Evolutionary conservation across 768 basidiomycete genomes (phyloP).

Genomic region (Tulasnella calospora): DNA sequence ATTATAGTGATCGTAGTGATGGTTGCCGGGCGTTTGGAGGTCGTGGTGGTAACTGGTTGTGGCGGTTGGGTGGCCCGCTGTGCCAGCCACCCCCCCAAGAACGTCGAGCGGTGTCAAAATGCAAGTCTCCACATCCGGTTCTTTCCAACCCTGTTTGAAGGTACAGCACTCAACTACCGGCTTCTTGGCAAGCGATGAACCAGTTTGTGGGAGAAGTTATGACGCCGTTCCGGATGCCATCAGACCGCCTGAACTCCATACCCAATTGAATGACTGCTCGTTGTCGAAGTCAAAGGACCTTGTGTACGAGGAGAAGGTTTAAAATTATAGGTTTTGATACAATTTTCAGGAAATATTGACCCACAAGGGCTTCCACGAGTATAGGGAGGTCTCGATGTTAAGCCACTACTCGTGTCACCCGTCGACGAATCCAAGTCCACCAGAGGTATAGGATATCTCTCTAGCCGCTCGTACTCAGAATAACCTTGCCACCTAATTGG

Average conservation of each 20-base stretch:
- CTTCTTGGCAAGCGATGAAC: constrained; percentile 18
- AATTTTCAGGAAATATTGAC: neutral
- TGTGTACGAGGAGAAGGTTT: neutral
- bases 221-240: neutral
- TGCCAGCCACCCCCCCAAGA: neutral
- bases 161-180: neutral
- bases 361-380: constrained; percentile 6
- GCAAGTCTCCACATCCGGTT: neutral
- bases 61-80: neutral
- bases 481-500: neutral
- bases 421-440: neutral
- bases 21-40: neutral
- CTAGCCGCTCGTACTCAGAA: neutral
- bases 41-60: neutral
- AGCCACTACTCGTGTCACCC: constrained; percentile 13
- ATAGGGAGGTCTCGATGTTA: neutral
- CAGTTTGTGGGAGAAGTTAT: neutral
- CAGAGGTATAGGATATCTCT: neutral
- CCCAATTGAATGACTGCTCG: neutral
- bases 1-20: neutral
- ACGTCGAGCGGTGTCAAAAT: neutral
- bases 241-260: neutral
- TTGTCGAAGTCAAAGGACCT: constrained; percentile 8
- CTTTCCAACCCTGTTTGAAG: neutral
- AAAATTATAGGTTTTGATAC: too few species aligned